Evolutionary conservation across 441 rosid species (phyloP).

Genomic region (Erysimum pusillum): DNA sequence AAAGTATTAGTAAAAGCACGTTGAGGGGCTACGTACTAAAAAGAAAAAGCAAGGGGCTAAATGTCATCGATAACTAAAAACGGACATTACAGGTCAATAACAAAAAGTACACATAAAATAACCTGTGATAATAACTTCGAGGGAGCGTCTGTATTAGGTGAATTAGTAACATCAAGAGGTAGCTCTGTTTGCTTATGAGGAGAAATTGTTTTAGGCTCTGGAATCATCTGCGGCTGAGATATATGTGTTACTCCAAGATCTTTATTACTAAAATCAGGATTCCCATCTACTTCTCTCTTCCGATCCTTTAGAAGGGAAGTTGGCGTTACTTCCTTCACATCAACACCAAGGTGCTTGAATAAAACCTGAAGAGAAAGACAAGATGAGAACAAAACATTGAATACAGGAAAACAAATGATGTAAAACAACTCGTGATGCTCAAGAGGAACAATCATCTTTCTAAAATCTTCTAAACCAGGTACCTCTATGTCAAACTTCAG

Average conservation of each 20-base stretch:
- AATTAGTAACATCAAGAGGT: conserved; percentile 82
- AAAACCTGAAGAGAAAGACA: conserved; percentile 64
- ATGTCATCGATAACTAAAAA: conserved; percentile 9
- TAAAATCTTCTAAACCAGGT: conserved; percentile 20
- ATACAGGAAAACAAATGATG: not conserved
- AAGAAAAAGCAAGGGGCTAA: conserved; percentile 26
- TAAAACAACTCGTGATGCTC: not conserved
- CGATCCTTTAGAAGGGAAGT: conserved; percentile 95
- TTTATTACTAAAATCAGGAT: conserved; percentile 97
- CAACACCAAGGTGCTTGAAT: conserved; percentile 93
- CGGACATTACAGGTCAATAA: conserved; percentile 3
- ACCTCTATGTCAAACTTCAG: conserved; percentile 99
- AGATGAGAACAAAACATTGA: not conserved
- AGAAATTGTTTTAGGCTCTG: conserved; percentile 78
- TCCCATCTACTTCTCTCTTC: conserved; percentile 94
- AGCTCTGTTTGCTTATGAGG: conserved; percentile 79
- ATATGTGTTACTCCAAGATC: conserved; percentile 80
- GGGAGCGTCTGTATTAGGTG: conserved; percentile 74
- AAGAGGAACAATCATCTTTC: conserved; percentile 16
- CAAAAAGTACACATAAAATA: conserved; percentile 30
- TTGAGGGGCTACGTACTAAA: conserved; percentile 77
- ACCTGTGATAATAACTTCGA: conserved; percentile 85
- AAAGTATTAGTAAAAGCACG: conserved; percentile 72
- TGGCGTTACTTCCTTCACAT: conserved; percentile 90
- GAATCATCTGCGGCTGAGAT: conserved; percentile 63